Conservation (phyloP, 148 eudicot species). For the Amaranthus palmeri region DNA sequence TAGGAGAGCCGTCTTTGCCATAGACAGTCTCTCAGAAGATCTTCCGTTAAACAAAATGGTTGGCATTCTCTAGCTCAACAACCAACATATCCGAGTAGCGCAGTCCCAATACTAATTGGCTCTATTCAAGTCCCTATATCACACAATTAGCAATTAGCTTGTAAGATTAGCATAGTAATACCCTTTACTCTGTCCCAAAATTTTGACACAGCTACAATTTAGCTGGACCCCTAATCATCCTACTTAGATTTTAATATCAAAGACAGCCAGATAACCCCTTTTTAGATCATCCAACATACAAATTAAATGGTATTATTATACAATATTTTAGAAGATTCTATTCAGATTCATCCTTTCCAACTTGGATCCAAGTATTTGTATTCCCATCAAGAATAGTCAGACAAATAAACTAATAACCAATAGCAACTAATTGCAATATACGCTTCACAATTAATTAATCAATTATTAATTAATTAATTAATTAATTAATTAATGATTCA, state of each 20-base stretch:
- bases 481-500: neutral
- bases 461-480: neutral
- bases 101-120: slow-evolving; percentile 13
- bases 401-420: slow-evolving; percentile 7
- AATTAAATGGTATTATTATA: neutral
- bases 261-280: slow-evolving; percentile 8
- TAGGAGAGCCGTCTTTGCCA: too few relatives aligned
- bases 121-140: neutral
- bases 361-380: neutral
- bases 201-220: slow-evolving; percentile 2
- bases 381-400: slow-evolving; percentile 17
- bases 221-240: neutral
- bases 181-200: slow-evolving; percentile 1
- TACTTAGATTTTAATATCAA: neutral
- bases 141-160: neutral
- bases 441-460: neutral
- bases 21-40: too few relatives aligned
- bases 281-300: neutral
- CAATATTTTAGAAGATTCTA: slow-evolving; percentile 4
- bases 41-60: too few relatives aligned
- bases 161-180: neutral
- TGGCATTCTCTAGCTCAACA: neutral
- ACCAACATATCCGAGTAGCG: slow-evolving; percentile 20
- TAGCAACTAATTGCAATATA: neutral
- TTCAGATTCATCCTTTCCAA: slow-evolving; percentile 15